phyloP scores from a whole-genome alignment of 2,329 filamentous ascomycete genomes.

The Ophiocordyceps camponoti-saundersi region DNA sequence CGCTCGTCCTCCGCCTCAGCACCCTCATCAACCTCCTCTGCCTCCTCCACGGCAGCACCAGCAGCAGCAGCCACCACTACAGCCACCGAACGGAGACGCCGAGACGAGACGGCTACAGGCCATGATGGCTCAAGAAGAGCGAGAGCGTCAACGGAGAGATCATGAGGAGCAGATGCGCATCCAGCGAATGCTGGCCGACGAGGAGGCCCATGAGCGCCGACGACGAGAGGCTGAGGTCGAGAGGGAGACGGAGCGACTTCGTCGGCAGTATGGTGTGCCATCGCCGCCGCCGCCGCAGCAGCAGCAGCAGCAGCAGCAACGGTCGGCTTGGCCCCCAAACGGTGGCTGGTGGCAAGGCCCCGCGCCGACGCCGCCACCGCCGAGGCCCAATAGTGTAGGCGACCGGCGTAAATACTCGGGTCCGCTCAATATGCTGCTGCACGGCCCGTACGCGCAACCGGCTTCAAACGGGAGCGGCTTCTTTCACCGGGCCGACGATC shows the following conservation, averaged over 20 bases:
- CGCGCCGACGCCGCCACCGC: conserved; percentile 6
- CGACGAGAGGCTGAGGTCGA: conserved; percentile 45
- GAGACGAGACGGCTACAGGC: conserved; percentile 60
- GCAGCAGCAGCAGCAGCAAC: conserved; percentile 13
- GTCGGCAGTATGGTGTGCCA: conserved; percentile 46
- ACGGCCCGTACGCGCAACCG: conserved; percentile 10
- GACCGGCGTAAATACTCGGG: conserved; percentile 1
- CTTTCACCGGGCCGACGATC: conserved; percentile 18
- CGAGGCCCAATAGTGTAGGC: conserved; percentile 7
- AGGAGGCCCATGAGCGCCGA: conserved; percentile 43
- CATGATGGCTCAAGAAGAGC: conserved; percentile 31
- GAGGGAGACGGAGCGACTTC: conserved; percentile 68
- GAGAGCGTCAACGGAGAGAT: conserved; percentile 39
- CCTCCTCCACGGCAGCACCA: no score
- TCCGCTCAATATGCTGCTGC: conserved; percentile 12
- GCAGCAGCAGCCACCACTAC: background rate
- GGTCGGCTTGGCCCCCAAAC: conserved; percentile 12
- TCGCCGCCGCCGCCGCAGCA: conserved; percentile 9
- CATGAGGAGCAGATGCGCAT: conserved; percentile 35
- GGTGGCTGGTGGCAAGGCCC: background rate
- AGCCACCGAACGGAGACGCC: conserved; percentile 12
- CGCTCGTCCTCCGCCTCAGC: no score
- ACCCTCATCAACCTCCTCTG: no score
- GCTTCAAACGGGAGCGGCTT: conserved; percentile 20
- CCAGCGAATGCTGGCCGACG: conserved; percentile 42